Percentiles rank a stretch among this genome's conserved stretches.
Evolutionary conservation across 306 rosid species (phyloP).

Genomic region (Rosa multiflora): DNA sequence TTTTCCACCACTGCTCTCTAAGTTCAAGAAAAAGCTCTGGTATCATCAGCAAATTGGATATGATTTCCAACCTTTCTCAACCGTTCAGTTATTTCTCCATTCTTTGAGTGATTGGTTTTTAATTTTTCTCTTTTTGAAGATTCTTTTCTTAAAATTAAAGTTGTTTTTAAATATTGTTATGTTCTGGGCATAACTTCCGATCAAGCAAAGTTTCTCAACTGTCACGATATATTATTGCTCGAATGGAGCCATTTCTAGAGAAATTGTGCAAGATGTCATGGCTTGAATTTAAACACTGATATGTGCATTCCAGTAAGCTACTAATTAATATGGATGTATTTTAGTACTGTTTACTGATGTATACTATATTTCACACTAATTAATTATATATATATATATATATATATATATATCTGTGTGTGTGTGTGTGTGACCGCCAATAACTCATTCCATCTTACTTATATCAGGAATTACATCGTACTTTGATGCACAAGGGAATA

Average conservation of each 20-base stretch:
- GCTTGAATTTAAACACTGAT: neutral
- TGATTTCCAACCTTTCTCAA: neutral
- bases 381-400: neutral
- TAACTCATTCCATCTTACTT: slow-evolving; percentile 14
- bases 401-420: too few species aligned
- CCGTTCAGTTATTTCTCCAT: neutral
- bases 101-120: too few species aligned
- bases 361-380: neutral
- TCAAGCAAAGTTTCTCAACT: neutral
- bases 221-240: neutral
- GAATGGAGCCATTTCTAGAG: neutral
- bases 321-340: neutral
- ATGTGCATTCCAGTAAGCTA: neutral
- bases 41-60: neutral
- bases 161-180: neutral
- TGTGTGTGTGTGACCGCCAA: neutral
- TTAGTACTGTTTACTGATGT: neutral
- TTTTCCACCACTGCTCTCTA: neutral
- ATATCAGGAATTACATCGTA: slow-evolving; percentile 76
- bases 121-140: too few species aligned
- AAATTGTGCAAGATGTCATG: neutral
- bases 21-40: neutral
- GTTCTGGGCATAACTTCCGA: neutral
- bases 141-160: too few species aligned
- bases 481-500: slow-evolving; percentile 70